phyloP scores from a whole-genome alignment of 2,329 filamentous ascomycete genomes.

The Dothideomycetes sp. region DNA sequence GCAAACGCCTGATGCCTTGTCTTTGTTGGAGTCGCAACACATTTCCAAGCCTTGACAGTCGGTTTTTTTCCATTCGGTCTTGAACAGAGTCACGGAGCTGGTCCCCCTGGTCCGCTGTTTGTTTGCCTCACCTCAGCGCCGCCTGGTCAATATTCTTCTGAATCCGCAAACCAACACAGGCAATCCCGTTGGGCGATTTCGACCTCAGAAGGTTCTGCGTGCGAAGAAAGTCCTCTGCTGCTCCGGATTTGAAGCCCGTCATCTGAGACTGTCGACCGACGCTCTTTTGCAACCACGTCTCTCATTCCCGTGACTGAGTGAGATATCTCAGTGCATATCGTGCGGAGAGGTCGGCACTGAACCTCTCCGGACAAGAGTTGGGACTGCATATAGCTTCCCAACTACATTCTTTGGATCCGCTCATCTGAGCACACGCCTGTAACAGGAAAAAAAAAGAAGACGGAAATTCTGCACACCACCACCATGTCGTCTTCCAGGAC shows the following conservation, averaged over 20 bases:
- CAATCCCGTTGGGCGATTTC: neutral
- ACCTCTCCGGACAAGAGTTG: conserved; percentile 13
- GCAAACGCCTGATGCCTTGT: neutral
- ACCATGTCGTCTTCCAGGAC: conserved; percentile 10
- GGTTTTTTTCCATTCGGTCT: conserved; percentile 8
- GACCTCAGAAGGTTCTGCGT: neutral
- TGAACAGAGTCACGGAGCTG: conserved; percentile 10
- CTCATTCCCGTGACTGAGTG: neutral
- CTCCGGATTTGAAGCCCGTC: conserved; percentile 3
- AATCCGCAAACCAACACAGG: neutral
- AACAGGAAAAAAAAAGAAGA: conserved; percentile 91
- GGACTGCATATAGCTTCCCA: conserved; percentile 10
- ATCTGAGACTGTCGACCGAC: conserved; percentile 1
- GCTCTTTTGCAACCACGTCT: conserved; percentile 2
- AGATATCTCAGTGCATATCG: conserved; percentile 4
- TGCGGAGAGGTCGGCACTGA: conserved; percentile 12
- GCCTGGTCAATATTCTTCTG: conserved; percentile 12
- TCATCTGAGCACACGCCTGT: conserved; percentile 46
- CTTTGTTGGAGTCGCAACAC: conserved; percentile 5
- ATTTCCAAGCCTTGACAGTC: conserved; percentile 6
- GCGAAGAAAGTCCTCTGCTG: conserved; percentile 6
- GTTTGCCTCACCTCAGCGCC: conserved; percentile 8
- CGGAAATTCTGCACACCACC: conserved; percentile 33
- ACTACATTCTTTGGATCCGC: conserved; percentile 9
- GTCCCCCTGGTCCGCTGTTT: conserved; percentile 8